phyloP scores from a whole-genome alignment of 2,329 filamentous ascomycete species.

The Coniochaeta ligniaria region DNA sequence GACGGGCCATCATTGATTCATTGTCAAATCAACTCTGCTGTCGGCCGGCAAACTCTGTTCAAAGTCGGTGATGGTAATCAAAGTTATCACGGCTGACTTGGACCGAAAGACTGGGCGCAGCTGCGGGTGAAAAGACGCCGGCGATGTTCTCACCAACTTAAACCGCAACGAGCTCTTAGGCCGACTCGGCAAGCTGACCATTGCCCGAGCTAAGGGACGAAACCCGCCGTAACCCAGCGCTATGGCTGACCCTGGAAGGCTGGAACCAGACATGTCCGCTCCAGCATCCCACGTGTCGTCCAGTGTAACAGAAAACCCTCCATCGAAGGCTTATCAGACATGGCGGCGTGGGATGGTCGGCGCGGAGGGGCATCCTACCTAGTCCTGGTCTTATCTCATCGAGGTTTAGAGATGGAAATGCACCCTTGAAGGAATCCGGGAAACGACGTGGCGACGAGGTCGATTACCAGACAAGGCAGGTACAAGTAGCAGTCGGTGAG shows the following conservation, averaged over 20 bases:
- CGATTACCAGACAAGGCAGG: neutral
- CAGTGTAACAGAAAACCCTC: neutral
- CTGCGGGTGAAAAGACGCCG: too few relatives aligned
- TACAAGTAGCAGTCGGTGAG: neutral
- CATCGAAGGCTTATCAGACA: neutral
- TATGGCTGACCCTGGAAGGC: neutral
- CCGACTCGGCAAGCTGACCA: neutral
- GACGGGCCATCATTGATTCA: neutral
- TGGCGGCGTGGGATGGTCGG: neutral
- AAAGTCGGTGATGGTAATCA: neutral
- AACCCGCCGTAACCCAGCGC: neutral
- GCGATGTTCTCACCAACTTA: neutral
- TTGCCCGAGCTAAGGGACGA: neutral
- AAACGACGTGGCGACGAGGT: neutral
- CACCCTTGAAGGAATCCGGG: neutral
- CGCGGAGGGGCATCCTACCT: neutral
- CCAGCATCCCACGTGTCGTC: neutral
- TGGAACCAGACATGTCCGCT: neutral
- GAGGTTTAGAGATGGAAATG: neutral
- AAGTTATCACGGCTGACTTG: neutral
- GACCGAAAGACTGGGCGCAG: neutral
- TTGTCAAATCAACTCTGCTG: neutral
- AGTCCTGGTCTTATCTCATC: neutral
- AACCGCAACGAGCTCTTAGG: neutral
- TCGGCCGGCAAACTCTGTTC: neutral